phyloP scores from a whole-genome alignment of 805 yeast genomes.

The Candida schatavii region DNA sequence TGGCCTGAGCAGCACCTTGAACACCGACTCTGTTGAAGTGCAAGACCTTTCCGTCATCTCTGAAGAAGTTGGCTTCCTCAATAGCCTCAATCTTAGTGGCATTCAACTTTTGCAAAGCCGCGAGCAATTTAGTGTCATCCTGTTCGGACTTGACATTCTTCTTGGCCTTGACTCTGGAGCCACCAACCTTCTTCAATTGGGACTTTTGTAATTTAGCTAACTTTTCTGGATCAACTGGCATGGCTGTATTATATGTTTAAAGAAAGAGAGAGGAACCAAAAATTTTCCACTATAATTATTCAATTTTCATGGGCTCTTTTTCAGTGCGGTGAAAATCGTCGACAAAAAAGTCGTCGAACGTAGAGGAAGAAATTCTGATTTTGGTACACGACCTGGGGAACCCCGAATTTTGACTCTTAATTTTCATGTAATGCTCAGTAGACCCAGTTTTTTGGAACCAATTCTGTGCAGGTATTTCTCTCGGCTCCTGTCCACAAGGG shows the following conservation, averaged over 20 bases:
- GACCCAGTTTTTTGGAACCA: too few species aligned
- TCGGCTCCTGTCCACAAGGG: too few species aligned
- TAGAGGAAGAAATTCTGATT: background rate
- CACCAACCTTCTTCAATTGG: conserved; percentile 73
- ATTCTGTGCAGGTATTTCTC: too few species aligned
- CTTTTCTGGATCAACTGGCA: conserved; percentile 94
- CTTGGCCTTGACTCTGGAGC: conserved; percentile 91
- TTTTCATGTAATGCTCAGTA: too few species aligned
- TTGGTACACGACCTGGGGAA: conserved; percentile 4
- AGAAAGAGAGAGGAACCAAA: background rate
- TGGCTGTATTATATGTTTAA: conserved; percentile 16
- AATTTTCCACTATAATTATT: background rate
- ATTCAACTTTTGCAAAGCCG: conserved; percentile 82
- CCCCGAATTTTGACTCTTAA: too few species aligned
- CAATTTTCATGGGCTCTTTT: conserved; percentile 1
- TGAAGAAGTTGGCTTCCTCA: conserved; percentile 97
- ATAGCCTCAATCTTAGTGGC: conserved; percentile 86
- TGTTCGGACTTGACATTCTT: conserved; percentile 69
- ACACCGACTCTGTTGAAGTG: conserved; percentile 97
- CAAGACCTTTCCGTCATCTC: conserved; percentile 91
- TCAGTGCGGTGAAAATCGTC: conserved; percentile 1
- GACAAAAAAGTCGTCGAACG: conserved; percentile 3
- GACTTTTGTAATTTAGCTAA: conserved; percentile 88
- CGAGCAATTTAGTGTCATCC: conserved; percentile 89
- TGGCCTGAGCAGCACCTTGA: conserved; percentile 86